Evolutionary conservation across 495 filamentous ascomycete genomes (phyloP).

Genomic region (Hyaloscypha finlandica): DNA sequence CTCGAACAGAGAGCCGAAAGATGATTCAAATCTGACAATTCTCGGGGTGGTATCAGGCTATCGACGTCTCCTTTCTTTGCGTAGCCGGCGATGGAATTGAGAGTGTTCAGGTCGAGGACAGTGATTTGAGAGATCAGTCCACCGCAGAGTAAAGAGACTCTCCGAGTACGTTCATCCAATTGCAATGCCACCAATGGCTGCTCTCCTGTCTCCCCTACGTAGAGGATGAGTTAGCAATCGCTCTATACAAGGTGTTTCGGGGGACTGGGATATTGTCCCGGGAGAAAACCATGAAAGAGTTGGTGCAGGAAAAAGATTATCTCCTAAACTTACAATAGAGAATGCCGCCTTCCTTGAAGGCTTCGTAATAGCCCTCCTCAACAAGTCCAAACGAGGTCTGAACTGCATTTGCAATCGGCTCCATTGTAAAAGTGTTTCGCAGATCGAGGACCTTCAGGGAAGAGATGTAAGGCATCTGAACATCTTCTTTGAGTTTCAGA

Average conservation of each 20-base stretch:
- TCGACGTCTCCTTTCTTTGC: constrained; percentile 17
- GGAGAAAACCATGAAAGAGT: no score
- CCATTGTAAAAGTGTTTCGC: constrained; percentile 34
- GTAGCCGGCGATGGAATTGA: constrained; percentile 23
- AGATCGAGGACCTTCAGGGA: constrained; percentile 33
- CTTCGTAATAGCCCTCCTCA: constrained; percentile 33
- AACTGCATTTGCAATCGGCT: constrained; percentile 29
- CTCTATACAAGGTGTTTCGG: no score
- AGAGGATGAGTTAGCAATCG: no score
- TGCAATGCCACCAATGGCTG: constrained; percentile 3
- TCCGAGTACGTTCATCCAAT: constrained; percentile 20
- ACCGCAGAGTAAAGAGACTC: constrained; percentile 30
- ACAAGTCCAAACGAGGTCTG: constrained; percentile 34
- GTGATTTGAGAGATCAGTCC: constrained; percentile 29
- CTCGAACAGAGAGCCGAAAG: constrained; percentile 32
- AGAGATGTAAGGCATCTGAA: constrained; percentile 26
- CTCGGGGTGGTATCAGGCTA: constrained; percentile 22
- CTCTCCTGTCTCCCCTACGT: constrained; percentile 19
- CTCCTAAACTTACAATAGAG: constrained; percentile 12
- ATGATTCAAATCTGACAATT: constrained; percentile 33
- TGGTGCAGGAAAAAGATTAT: no score
- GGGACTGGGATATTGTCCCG: no score
- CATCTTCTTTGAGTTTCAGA: constrained; percentile 27
- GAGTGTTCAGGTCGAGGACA: constrained; percentile 24
- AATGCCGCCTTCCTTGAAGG: constrained; percentile 25